Evolutionary conservation across 257 asterid species (phyloP).

Genomic region (Plantago ovata): DNA sequence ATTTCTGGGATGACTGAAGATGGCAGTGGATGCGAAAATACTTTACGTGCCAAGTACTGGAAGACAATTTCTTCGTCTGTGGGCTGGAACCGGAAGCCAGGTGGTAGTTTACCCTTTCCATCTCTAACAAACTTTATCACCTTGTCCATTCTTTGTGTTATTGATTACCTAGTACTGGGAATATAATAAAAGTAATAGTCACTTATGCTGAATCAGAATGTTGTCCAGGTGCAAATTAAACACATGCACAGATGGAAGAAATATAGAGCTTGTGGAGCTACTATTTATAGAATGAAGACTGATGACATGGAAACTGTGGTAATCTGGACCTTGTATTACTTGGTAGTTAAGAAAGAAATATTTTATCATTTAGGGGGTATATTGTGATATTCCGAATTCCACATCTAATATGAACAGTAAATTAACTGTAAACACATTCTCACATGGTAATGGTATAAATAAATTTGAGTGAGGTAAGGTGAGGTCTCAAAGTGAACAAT

Average conservation of each 20-base stretch:
- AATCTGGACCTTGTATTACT: conserved; percentile 17
- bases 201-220: background rate
- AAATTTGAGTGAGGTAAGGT: no score
- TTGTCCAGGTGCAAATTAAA: no score
- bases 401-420: no score
- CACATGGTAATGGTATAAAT: no score
- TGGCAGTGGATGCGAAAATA: conserved; percentile 56
- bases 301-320: conserved; percentile 15
- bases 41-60: conserved; percentile 62
- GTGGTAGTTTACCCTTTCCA: conserved; percentile 60
- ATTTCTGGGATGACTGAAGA: conserved; percentile 63
- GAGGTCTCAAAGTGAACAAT: no score
- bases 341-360: conserved; percentile 15
- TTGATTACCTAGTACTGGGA: no score
- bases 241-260: no score
- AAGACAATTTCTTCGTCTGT: conserved; percentile 80
- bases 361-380: no score
- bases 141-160: conserved; percentile 30
- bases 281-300: conserved; percentile 16
- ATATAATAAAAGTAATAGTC: background rate
- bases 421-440: no score
- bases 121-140: conserved; percentile 47
- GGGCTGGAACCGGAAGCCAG: conserved; percentile 81
- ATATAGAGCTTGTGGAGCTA: background rate
- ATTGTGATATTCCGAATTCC: background rate